A percentile compares a stretch with the other conserved stretches of the same genome.
These are phyloP conservation scores for Periconia sp. DNA, from an alignment of 2,329 filamentous ascomycete species.

Conservation along the genomic window DNA sequence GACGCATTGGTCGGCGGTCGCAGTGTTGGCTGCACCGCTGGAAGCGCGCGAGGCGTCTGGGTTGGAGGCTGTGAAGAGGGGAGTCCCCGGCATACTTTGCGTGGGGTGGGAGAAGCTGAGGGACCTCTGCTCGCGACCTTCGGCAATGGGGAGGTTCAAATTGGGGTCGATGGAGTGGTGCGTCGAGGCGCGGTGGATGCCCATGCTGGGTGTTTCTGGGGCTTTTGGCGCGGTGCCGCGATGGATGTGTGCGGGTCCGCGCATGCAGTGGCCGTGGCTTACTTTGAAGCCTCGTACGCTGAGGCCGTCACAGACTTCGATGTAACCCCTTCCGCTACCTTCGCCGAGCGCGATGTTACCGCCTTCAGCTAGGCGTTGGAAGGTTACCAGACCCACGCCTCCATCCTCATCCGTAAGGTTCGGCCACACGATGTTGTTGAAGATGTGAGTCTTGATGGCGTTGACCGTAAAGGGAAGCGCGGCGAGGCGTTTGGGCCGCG, in stretches of 20 bases:
- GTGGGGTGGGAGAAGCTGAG: conserved; percentile 38
- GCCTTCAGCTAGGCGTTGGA: conserved; percentile 83
- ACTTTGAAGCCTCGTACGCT: conserved; percentile 84
- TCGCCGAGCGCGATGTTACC: conserved; percentile 83
- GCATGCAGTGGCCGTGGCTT: conserved; percentile 87
- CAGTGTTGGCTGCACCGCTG: conserved; percentile 11
- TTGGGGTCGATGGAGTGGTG: conserved; percentile 10
- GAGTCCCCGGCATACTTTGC: conserved; percentile 41
- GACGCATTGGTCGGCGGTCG: conserved; percentile 57
- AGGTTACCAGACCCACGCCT: conserved; percentile 88
- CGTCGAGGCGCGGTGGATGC: conserved; percentile 21
- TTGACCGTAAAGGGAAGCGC: conserved; percentile 86
- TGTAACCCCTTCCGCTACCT: conserved; percentile 78
- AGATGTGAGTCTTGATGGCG: conserved; percentile 90
- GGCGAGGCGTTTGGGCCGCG: conserved; percentile 79
- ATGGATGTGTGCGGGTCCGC: conserved; percentile 52
- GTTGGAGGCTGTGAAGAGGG: conserved; percentile 21
- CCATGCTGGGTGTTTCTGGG: conserved; percentile 36
- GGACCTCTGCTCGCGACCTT: conserved; percentile 31
- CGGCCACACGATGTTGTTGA: conserved; percentile 98
- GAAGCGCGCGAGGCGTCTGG: conserved; percentile 6
- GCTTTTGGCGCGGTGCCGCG: conserved; percentile 47
- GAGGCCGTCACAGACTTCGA: conserved; percentile 86
- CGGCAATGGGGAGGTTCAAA: conserved; percentile 6
- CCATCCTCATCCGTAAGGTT: conserved; percentile 96